Base-by-base conservation (phyloP, 768 basidiomycete species). In the Coprinopsis strossmayeri region DNA sequence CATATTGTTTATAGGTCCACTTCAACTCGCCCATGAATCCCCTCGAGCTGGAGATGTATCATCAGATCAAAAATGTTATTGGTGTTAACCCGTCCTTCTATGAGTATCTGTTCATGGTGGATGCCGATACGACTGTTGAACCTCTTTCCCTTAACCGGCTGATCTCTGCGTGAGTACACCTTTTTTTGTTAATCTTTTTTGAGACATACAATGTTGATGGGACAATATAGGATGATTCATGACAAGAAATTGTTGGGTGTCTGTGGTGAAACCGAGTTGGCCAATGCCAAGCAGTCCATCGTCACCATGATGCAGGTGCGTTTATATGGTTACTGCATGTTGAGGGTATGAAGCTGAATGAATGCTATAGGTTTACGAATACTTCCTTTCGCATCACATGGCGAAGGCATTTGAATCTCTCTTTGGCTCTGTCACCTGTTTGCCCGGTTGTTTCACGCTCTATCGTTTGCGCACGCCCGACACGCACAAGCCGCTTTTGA, bases 31-130 rank as follows among this genome's bases (percentile, higher is more conserved):
- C 93, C 0, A 98, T 99, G 96, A 91, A 87, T 59, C 96, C 96
- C 0, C 68, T 95, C 53, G 96, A 99, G 68, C 69, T 99, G 46
- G 96, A 99, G 71, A 95, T 99, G 72, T 98, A 93, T 62, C 96
- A 98, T 64, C 96, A 99, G 67, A 93, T 98, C 76, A 92, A 97
- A 78, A 99, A 99, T 60, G 93, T 98, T 46, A 97, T 99, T 58
- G 96, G 96, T 66, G 92, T 99, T 60, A 96, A 99, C 67, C 96
- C 95, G 2, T 85, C 91, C 0, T 97, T 98, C 70, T 99, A 98
- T 67, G 96, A 98, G 67, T 97, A 94, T 59, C 56, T 93, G 52
- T 87, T 95, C 70, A 92, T 82, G 63, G 81, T 96, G 34, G 92
- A 96, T 66, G 92, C 93, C 53, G 92, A 96, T 76, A 99, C 96